Base-by-base conservation (phyloP, 192 early-diverging fungal species). In the Linnemannia zychae region DNA sequence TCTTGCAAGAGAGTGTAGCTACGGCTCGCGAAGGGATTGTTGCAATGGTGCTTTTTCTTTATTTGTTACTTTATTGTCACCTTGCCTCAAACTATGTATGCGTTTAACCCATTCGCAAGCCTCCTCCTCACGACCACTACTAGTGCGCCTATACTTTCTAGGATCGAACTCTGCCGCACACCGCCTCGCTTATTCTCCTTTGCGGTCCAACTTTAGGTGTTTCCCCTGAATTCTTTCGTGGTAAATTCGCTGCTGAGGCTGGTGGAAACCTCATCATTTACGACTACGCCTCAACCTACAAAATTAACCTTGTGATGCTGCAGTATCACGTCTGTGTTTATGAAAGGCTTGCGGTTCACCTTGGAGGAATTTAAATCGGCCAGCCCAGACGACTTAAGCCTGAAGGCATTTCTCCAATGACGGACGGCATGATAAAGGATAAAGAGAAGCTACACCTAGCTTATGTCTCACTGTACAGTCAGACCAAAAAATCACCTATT, bases 61-160 rank as follows among this genome's bases (percentile, higher is more conserved):
- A 31, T 24, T 44, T 71, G n/a, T 36, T 71, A 40, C 37, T 22
- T 71, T 71, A 22, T 71, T 71, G 11, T 40, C 49, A 31, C 52
- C 48, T 57, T 73, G 50, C 72, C 36, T 73, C 72, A 73, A 73
- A 73, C 72, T 57, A 73, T 73, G 34, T 1, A 57, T 73, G 37
- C 50, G 50, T 57, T 50, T 73, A 72, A 47, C 72, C 72, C 72
- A 57, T 73, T 73, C 71, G 40, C 65, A 67, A 4, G 65, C 65
- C 28, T 67, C 33, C 28, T 31, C 15, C 33, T 34, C 22, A 67
- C 65, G 5, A 67, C 65, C 65, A 67, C 65, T 31, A 67, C 33
- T 31, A 67, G 65, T 67, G 65, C 65, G 34, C 65, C 65, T 31
- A 67, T 33, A n/a, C 65, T 34, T n/a, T n/a, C n/a, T n/a, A n/a